A percentile compares a stretch with the other conserved stretches of the same genome.
These are phyloP conservation scores for Malassezia restricta DNA, from an alignment of 1,284 basidiomycete genomes.

Conservation along the genomic window DNA sequence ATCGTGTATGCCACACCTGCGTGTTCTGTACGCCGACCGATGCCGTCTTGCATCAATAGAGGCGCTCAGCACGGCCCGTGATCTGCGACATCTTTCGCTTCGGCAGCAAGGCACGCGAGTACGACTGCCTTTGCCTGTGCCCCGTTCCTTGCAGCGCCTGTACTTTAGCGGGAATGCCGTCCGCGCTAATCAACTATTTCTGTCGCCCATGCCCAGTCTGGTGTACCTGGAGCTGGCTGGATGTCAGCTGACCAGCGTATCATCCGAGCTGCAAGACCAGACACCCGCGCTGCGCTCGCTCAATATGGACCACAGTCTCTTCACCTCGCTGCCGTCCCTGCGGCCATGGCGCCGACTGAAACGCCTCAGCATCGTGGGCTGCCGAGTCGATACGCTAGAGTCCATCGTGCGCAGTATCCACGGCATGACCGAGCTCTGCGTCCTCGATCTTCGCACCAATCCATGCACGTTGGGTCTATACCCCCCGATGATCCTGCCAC, in stretches of 20 bases:
- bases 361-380: slow-evolving; percentile 36
- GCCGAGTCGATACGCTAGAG: slow-evolving; percentile 28
- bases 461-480: slow-evolving; percentile 42
- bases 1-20: slow-evolving; percentile 58
- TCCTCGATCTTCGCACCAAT: slow-evolving; percentile 37
- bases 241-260: slow-evolving; percentile 68
- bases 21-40: slow-evolving; percentile 84
- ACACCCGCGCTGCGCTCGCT: slow-evolving; percentile 79
- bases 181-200: slow-evolving; percentile 11
- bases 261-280: slow-evolving; percentile 56
- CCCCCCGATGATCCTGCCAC: slow-evolving; percentile 29
- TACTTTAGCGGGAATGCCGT: slow-evolving; percentile 72
- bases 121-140: slow-evolving; percentile 56
- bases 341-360: slow-evolving; percentile 28
- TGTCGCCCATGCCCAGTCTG: slow-evolving; percentile 47
- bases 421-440: slow-evolving; percentile 25
- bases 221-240: slow-evolving; percentile 84
- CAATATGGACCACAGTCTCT: slow-evolving; percentile 52
- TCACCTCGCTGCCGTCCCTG: slow-evolving; percentile 27
- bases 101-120: slow-evolving; percentile 58
- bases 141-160: slow-evolving; percentile 75
- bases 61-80: slow-evolving; percentile 53
- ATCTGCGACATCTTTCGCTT: slow-evolving; percentile 78
- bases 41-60: slow-evolving; percentile 56
- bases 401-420: slow-evolving; percentile 25